Base-by-base conservation (phyloP, 2,329 filamentous ascomycete genomes). In the Aspergillus viridinutans region DNA sequence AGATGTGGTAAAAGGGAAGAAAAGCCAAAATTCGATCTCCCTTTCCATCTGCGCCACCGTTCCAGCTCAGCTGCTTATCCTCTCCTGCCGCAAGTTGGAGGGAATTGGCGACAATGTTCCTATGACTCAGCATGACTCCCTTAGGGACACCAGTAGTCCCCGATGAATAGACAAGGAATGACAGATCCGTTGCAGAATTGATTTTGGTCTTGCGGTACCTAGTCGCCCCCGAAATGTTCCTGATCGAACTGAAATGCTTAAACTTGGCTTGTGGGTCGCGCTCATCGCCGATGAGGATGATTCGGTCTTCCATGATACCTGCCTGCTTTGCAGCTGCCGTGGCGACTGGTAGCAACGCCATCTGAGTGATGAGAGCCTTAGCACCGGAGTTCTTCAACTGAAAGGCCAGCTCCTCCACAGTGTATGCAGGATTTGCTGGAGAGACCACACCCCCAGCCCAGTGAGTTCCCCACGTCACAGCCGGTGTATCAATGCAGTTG, bases 71-170 rank as follows among this genome's bases (percentile, higher is more conserved):
- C 47, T 85, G 79, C 0, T 76, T 77, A 1, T 75, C 78, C 56
- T 91, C 87, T 4, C 81, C 76, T 26, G 74, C 68, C 1, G 72
- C 71, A 28, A 81, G 69, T 74, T 90, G 87, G 29, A 83, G 64
- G 6, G 86, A 70, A 72, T 96, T 96, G 58, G 90, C 78, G 10
- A 95, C 83, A 58, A 96, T 86, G 71, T 97, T 97, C 62, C 77
- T 74, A 74, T 97, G 93, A 7, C 85, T 89, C 32, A 97, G 80
- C 83, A 90, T 89, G 14, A 97, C 93, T 17, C 92, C 93, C 74
- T 97, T 97, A 0, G 93, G 92, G 52, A 92, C 78, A 1, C 93
- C 93, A 0, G 93, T 97, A 0, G 93, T 97, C 7, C 93, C 93
- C 7, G 88, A 92, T 51, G 87, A 91, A 73, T 96, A 97, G 0